phyloP scores from a whole-genome alignment of 2,329 filamentous ascomycete genomes.

The Hypocreales sp. region DNA sequence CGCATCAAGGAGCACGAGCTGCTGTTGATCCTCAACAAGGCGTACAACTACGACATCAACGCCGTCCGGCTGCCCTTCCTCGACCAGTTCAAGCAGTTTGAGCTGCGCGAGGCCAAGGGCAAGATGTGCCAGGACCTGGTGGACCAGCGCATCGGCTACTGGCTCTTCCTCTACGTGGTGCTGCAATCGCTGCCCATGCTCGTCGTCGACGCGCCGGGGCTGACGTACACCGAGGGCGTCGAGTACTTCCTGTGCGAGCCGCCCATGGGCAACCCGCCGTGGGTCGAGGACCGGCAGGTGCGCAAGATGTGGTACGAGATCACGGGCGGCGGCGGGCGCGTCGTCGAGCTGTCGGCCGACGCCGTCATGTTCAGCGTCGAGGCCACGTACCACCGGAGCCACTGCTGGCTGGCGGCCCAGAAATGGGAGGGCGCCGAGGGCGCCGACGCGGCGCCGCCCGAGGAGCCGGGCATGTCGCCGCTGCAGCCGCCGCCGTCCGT shows the following conservation, averaged over 20 bases:
- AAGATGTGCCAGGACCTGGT: slow-evolving; percentile 50
- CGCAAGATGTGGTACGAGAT: slow-evolving; percentile 62
- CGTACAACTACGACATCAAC: slow-evolving; percentile 64
- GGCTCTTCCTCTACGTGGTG: slow-evolving; percentile 68
- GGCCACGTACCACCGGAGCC: slow-evolving; percentile 41
- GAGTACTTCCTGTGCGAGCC: slow-evolving; percentile 74
- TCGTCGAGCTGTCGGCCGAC: slow-evolving; percentile 44
- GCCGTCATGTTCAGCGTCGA: slow-evolving; percentile 46
- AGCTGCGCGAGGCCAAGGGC: slow-evolving; percentile 49
- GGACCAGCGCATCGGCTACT: slow-evolving; percentile 60
- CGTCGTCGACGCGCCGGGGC: slow-evolving; percentile 57
- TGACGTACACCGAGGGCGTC: slow-evolving; percentile 53
- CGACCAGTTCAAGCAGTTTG: slow-evolving; percentile 54
- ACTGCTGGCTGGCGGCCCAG: slow-evolving; percentile 39
- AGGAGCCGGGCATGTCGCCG: slow-evolving; percentile 20
- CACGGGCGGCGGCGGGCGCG: slow-evolving; percentile 39
- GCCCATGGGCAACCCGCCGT: slow-evolving; percentile 56
- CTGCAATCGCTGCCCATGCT: slow-evolving; percentile 66
- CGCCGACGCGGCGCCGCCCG: slow-evolving; percentile 9
- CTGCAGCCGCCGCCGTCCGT: slow-evolving; percentile 20
- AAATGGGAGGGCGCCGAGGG: slow-evolving; percentile 26
- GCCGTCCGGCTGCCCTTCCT: slow-evolving; percentile 45
- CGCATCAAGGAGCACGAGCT: slow-evolving; percentile 69
- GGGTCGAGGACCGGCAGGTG: slow-evolving; percentile 50
- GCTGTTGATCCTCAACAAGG: slow-evolving; percentile 58